phyloP scores from a whole-genome alignment of 1,139 yeast species.

The Candida sojae region DNA sequence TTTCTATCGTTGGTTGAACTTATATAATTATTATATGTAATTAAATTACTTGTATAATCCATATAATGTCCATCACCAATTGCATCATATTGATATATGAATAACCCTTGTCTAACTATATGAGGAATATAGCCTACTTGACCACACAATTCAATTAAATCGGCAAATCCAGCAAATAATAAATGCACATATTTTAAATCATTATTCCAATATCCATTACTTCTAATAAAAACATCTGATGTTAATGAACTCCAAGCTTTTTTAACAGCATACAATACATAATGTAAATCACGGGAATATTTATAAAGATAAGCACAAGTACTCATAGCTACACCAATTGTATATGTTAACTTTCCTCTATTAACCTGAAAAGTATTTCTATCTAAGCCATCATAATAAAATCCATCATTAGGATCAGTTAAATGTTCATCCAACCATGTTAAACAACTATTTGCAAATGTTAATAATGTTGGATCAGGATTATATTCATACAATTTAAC shows the following conservation, averaged over 20 bases:
- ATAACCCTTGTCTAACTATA: conserved; percentile 23
- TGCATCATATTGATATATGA: conserved; percentile 19
- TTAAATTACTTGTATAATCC: conserved; percentile 8
- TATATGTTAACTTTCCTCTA: conserved; percentile 37
- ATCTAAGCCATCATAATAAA: conserved; percentile 29
- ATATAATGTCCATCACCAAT: conserved; percentile 16
- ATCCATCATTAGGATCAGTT: conserved; percentile 24
- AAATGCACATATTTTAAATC: conserved; percentile 25
- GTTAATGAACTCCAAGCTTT: conserved; percentile 19
- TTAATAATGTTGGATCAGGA: conserved; percentile 18
- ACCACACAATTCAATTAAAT: conserved; percentile 17
- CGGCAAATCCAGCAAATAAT: conserved; percentile 26
- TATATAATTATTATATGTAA: conserved; percentile 8
- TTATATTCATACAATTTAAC: conserved; percentile 23
- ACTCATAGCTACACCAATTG: conserved; percentile 37
- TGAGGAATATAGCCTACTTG: conserved; percentile 16
- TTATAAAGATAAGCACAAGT: conserved; percentile 28
- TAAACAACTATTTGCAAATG: conserved; percentile 25
- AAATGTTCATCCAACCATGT: conserved; percentile 24
- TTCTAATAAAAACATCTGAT: conserved; percentile 22
- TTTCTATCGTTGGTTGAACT: conserved; percentile 6
- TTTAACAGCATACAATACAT: conserved; percentile 15
- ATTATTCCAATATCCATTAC: conserved; percentile 30
- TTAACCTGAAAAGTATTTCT: conserved; percentile 15
- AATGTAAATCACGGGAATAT: conserved; percentile 15